Percentiles rank a stretch among this genome's conserved stretches.
These are phyloP conservation scores for Chytriomyces sp. DNA, from an alignment of 192 early-diverging fungal species.

Conservation along the genomic window DNA sequence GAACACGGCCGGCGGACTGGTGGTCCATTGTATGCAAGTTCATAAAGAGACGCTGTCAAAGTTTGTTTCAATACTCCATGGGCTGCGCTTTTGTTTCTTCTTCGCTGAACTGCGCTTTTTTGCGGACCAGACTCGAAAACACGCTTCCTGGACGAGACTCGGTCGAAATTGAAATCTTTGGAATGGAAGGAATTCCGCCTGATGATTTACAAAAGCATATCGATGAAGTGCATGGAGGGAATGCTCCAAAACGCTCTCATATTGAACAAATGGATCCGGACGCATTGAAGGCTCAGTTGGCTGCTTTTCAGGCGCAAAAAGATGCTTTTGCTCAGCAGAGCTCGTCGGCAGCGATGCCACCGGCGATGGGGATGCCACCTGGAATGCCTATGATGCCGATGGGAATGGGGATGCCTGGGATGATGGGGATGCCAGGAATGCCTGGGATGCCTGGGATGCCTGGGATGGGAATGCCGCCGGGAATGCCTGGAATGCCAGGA, in stretches of 20 bases:
- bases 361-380: background rate
- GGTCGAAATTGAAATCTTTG: conserved; percentile 92
- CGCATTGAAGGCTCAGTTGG: conserved; percentile 44
- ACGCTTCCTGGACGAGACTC: conserved; percentile 82
- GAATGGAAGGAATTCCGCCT: conserved; percentile 89
- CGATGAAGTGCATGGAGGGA: conserved; percentile 37
- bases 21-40: conserved; percentile 87
- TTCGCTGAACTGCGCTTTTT: background rate
- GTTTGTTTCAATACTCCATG: conserved; percentile 47
- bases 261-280: conserved; percentile 37
- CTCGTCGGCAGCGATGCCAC: conserved; percentile 15
- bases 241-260: conserved; percentile 32
- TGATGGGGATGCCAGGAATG: conserved; percentile 1
- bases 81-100: background rate
- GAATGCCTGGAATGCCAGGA: conserved; percentile 21
- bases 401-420: conserved; percentile 17
- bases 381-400: conserved; percentile 5
- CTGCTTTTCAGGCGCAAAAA: conserved; percentile 49
- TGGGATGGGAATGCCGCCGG: conserved; percentile 30
- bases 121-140: conserved; percentile 74
- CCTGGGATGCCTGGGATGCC: conserved; percentile 32
- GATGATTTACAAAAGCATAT: conserved; percentile 77
- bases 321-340: conserved; percentile 11
- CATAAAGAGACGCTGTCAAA: conserved; percentile 84
- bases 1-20: conserved; percentile 89